phyloP scores from a whole-genome alignment of 2,329 filamentous ascomycete species.

The Colletotrichum noveboracense region DNA sequence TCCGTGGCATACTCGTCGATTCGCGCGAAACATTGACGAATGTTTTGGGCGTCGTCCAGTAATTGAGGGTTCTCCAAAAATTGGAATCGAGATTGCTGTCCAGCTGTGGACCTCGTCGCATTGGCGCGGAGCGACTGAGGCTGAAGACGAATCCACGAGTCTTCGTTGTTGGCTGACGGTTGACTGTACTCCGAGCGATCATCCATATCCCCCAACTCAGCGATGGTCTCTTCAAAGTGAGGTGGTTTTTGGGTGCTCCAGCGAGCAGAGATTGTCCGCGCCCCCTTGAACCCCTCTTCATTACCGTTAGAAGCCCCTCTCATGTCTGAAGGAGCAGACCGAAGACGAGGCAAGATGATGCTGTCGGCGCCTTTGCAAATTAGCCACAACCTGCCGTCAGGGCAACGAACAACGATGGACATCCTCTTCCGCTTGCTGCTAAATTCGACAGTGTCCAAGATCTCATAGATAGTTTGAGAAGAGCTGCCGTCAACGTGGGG shows the following conservation, averaged over 20 bases:
- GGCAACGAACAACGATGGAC: constrained; percentile 87
- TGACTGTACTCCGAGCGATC: constrained; percentile 39
- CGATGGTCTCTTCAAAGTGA: constrained; percentile 60
- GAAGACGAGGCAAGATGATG: constrained; percentile 77
- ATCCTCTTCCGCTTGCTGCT: constrained; percentile 88
- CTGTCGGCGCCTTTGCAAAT: constrained; percentile 93
- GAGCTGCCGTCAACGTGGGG: constrained; percentile 41
- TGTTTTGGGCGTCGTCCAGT: constrained; percentile 65
- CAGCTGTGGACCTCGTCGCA: constrained; percentile 30
- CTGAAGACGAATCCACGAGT: constrained; percentile 42
- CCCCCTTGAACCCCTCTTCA: constrained; percentile 62
- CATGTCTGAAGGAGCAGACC: constrained; percentile 72
- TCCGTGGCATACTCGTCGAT: constrained; percentile 88
- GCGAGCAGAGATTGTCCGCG: constrained; percentile 58
- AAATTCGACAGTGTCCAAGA: constrained; percentile 89
- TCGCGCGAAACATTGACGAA: constrained; percentile 83
- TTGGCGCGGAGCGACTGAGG: constrained; percentile 37
- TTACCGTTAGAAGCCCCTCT: constrained; percentile 72
- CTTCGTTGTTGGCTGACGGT: constrained; percentile 48
- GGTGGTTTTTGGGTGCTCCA: constrained; percentile 57
- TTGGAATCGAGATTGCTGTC: constrained; percentile 58
- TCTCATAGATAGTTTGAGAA: constrained; percentile 70
- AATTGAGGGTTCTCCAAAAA: constrained; percentile 54
- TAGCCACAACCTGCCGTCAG: constrained; percentile 79
- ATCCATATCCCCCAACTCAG: constrained; percentile 53